These are phyloP conservation scores for Caulochytrium protostelioides DNA, from an alignment of 371 early-diverging fungal genomes.

Conservation along the genomic window DNA sequence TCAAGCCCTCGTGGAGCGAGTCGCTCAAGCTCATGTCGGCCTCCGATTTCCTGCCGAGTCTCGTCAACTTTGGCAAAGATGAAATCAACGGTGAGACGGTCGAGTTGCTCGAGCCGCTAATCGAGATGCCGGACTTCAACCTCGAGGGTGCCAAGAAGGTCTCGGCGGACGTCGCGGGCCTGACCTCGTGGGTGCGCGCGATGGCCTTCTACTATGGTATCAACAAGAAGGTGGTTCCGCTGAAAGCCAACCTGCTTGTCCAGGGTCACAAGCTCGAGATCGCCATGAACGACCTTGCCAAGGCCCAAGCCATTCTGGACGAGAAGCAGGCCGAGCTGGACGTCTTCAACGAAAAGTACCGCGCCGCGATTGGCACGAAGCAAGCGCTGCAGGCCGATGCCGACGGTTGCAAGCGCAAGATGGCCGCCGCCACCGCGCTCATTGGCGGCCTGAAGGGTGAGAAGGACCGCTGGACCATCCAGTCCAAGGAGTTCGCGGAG, in stretches of 20 bases:
- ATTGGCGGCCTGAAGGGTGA: conserved; percentile 36
- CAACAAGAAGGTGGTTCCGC: conserved; percentile 38
- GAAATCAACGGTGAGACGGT: conserved; percentile 41
- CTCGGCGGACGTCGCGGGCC: conserved; percentile 39
- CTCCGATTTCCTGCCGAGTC: conserved; percentile 27
- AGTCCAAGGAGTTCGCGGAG: conserved; percentile 33
- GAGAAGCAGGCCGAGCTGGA: conserved; percentile 40
- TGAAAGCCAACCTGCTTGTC: conserved; percentile 35
- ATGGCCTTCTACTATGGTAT: conserved; percentile 34
- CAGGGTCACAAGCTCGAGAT: conserved; percentile 28
- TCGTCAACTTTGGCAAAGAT: conserved; percentile 33
- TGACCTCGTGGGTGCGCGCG: conserved; percentile 33
- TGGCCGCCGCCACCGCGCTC: conserved; percentile 33
- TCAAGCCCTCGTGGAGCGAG: conserved; percentile 33
- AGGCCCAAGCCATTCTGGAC: conserved; percentile 27
- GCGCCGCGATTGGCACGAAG: conserved; percentile 25
- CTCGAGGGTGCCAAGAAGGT: conserved; percentile 43
- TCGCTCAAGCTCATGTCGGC: conserved; percentile 32
- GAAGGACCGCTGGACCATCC: conserved; percentile 37
- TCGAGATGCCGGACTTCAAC: conserved; percentile 41
- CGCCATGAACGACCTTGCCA: conserved; percentile 29
- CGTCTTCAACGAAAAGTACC: conserved; percentile 31
- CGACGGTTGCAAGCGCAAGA: conserved; percentile 34
- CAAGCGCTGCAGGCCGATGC: conserved; percentile 35
- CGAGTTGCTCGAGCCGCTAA: conserved; percentile 27